Evolutionary conservation across 2,329 filamentous ascomycete species (phyloP).

Genomic region (Teratosphaeria destructans): DNA sequence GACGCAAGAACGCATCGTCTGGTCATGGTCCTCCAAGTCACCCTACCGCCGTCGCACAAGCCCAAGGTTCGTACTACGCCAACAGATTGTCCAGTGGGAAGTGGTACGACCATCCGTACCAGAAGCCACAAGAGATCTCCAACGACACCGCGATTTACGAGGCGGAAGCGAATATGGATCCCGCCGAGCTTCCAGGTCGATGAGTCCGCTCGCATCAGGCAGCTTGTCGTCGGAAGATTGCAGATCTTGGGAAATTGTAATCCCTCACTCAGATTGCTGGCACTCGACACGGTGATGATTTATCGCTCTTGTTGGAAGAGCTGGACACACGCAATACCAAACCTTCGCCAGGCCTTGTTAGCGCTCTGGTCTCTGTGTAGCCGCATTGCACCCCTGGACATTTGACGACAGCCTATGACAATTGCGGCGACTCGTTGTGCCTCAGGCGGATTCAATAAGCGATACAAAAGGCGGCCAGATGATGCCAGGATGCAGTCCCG

Average conservation of each 20-base stretch:
- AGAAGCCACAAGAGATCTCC: background rate
- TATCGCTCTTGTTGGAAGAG: too few relatives aligned
- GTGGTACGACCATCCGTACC: background rate
- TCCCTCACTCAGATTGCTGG: too few relatives aligned
- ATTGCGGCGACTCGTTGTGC: too few relatives aligned
- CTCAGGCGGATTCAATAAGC: too few relatives aligned
- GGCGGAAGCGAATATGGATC: background rate
- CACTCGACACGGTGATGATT: too few relatives aligned
- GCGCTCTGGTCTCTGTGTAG: too few relatives aligned
- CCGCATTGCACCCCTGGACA: too few relatives aligned
- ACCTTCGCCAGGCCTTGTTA: too few relatives aligned
- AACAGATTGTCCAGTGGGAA: background rate
- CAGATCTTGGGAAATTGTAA: background rate
- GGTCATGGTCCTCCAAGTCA: background rate
- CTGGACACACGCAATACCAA: too few relatives aligned
- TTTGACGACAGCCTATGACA: too few relatives aligned
- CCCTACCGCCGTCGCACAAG: background rate
- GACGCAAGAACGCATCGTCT: background rate
- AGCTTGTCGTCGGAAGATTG: background rate
- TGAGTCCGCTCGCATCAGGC: background rate
- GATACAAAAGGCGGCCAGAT: background rate
- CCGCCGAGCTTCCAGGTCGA: background rate
- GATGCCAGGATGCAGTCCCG: background rate
- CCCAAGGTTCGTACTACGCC: background rate
- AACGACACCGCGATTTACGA: background rate